Evolutionary conservation across 2,329 filamentous ascomycete genomes (phyloP), one percentile per base, ranked within the genome.

Genomic region (Alternaria triticimaculans): DNA sequence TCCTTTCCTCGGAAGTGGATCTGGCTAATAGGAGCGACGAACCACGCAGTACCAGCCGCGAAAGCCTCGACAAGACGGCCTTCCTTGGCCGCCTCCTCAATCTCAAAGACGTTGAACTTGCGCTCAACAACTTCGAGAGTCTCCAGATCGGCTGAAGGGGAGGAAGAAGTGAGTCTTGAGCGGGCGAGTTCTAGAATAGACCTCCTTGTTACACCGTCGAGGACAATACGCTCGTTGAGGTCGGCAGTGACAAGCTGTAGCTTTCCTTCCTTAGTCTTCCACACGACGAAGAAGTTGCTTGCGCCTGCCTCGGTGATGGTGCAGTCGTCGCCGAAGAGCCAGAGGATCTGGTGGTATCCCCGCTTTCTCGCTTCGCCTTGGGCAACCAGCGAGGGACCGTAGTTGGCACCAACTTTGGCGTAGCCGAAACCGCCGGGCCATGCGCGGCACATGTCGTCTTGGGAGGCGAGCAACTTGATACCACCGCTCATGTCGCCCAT

Each of bases 381-480:
- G 4, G 93, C 92, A 58, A 93, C 85, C 58, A 97, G 85, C 20
- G 88, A 90, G 18, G 94, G 94, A 0, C 94, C 94, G 80, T 97
- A 97, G 84, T 97, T 97, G 65, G 94, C 94, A 58, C 94, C 94
- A 33, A 97, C 88, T 82, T 97, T 97, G 64, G 94, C 93, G 76
- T 91, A 94, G 1, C 94, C 94, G 79, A 96, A 97, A 10, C 95
- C 94, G 65, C 94, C 94, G 20, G 93, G 93, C 94, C 94, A 97
- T 12, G 94, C 94, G 69, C 94, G 90, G 62, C 97, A 89, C 84
- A 90, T 92, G 79, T 97, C 92, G 69, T 94, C 89, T 59, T 88
- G 87, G 49, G 88, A 92, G 0, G 94, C 95, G 76, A 95, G 87
- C 49, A 97, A 87, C 72, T 87, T 90, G 85, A 96, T 74, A 7